Evolutionary conservation across 768 basidiomycete genomes (phyloP).

Genomic region (Mycena rosella): DNA sequence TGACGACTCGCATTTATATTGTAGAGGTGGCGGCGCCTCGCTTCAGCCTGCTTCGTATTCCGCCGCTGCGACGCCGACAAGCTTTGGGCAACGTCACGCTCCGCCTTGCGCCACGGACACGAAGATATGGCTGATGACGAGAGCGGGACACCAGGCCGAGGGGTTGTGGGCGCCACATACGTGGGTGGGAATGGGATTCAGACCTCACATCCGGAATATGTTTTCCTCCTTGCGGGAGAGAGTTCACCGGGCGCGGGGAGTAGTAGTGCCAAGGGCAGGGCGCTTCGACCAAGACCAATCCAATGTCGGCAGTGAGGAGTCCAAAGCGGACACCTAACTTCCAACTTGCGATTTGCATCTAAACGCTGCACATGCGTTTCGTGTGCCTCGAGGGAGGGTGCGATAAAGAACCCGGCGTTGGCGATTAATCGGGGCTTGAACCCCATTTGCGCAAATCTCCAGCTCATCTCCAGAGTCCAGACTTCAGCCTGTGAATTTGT

Average conservation of each 20-base stretch:
- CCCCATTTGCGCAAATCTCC: not conserved
- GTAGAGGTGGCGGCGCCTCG: not conserved
- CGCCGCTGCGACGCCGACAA: not conserved
- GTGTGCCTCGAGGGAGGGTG: slow-evolving; percentile 1
- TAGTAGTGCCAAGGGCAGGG: not conserved
- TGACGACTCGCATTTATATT: not conserved
- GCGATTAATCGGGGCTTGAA: not conserved
- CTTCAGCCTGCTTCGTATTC: not conserved
- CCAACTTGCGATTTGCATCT: not conserved
- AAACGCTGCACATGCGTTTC: not conserved
- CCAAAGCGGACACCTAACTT: not conserved
- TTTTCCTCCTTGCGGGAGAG: not conserved
- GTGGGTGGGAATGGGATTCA: not conserved
- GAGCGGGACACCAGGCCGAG: too few species aligned
- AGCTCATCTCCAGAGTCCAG: too few species aligned
- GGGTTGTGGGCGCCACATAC: not conserved
- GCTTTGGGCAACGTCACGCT: not conserved
- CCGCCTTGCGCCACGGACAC: not conserved
- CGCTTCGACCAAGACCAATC: not conserved
- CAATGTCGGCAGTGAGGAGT: not conserved
- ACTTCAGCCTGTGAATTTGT: too few species aligned
- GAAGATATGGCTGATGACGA: not conserved
- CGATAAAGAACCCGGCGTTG: not conserved
- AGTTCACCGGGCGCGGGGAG: not conserved
- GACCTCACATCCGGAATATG: not conserved